Evolutionary conservation across 805 yeast genomes (phyloP).

Genomic region (Yamadazyma nakazawae): DNA sequence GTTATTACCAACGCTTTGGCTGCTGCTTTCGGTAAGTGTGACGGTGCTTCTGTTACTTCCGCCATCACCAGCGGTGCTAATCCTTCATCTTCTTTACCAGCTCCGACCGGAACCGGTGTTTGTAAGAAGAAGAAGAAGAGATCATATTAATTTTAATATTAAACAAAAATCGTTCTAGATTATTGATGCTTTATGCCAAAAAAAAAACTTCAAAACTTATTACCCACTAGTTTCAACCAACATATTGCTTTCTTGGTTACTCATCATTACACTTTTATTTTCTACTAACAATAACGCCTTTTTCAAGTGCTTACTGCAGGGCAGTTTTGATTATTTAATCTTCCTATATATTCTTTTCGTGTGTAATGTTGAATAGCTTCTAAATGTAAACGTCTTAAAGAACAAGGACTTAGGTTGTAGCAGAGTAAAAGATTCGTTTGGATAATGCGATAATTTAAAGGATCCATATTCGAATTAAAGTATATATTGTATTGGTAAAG

Average conservation of each 20-base stretch:
- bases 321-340: constrained; percentile 6
- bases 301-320: constrained; percentile 11
- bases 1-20: constrained; percentile 41
- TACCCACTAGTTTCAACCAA: constrained; percentile 1
- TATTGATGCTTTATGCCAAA: constrained; percentile 8
- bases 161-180: background rate
- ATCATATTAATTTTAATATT: constrained; percentile 16
- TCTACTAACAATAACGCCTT: background rate
- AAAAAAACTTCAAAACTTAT: background rate
- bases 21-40: constrained; percentile 40
- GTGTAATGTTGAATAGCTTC: background rate
- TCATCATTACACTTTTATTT: constrained; percentile 2
- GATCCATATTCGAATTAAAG: too few species aligned
- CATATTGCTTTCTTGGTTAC: constrained; percentile 2
- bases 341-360: background rate
- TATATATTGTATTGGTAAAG: too few species aligned
- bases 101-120: constrained; percentile 16
- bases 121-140: constrained; percentile 26
- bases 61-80: constrained; percentile 18
- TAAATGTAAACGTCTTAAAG: background rate
- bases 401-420: too few species aligned
- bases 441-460: too few species aligned
- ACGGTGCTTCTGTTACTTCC: constrained; percentile 24
- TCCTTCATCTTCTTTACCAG: constrained; percentile 14
- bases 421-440: too few species aligned